phyloP scores from a whole-genome alignment of 345 rosid species.

The Aquilaria sinensis region DNA sequence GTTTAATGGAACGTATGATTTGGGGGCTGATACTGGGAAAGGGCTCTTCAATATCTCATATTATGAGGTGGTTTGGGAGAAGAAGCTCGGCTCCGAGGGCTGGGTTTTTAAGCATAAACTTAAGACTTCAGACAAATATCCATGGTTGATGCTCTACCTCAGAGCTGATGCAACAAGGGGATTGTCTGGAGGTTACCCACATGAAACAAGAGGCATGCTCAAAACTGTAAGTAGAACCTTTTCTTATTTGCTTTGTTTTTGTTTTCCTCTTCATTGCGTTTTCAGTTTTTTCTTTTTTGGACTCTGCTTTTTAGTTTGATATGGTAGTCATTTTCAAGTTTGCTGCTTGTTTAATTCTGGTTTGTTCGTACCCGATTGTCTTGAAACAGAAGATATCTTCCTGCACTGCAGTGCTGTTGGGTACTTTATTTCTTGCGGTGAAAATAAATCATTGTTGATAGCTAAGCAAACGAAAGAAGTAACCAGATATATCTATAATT shows the following conservation, averaged over 20 bases:
- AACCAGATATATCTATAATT: too few relatives aligned
- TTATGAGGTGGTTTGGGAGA: constrained; percentile 68
- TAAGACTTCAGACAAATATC: constrained; percentile 63
- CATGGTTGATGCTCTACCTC: constrained; percentile 90
- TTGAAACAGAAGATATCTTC: too few relatives aligned
- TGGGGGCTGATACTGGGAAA: constrained; percentile 23
- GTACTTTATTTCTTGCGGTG: too few relatives aligned
- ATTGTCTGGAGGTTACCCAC: constrained; percentile 72
- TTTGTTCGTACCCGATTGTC: too few relatives aligned
- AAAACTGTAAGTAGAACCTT: constrained; percentile 36
- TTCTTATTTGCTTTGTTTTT: too few relatives aligned
- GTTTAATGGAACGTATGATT: constrained; percentile 73
- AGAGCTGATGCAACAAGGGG: constrained; percentile 83
- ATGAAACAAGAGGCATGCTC: constrained; percentile 80
- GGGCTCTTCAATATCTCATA: constrained; percentile 33
- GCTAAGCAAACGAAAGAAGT: too few relatives aligned
- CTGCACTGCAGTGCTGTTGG: too few relatives aligned
- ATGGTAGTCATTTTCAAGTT: too few relatives aligned
- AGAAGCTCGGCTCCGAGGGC: constrained; percentile 55
- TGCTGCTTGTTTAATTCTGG: too few relatives aligned
- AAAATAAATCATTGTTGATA: too few relatives aligned
- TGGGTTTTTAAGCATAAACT: constrained; percentile 71
- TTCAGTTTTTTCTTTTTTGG: background rate
- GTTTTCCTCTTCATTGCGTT: background rate
- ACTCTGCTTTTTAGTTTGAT: background rate